A percentile compares a stretch with the other conserved stretches of the same genome.
Evolutionary conservation across 768 basidiomycete genomes (phyloP).

Genomic region (Lyophyllum decastes): DNA sequence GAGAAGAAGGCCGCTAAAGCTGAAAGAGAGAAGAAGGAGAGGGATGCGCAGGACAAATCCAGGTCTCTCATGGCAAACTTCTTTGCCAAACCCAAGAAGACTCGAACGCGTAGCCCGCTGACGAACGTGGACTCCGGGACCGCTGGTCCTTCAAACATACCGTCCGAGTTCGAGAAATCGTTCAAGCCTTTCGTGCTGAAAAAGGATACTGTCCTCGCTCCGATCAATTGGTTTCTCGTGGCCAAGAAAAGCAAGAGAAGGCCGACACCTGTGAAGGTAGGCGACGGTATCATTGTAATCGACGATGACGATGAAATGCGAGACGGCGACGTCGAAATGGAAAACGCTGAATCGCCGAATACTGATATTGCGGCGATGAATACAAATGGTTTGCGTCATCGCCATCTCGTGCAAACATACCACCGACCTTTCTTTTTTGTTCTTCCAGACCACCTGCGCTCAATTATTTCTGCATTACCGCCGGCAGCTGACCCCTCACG

Average conservation of each 20-base stretch:
- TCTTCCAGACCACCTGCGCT: constrained; percentile 38
- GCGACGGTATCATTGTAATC: constrained; percentile 58
- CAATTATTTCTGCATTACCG: constrained; percentile 37
- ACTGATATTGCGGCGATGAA: constrained; percentile 34
- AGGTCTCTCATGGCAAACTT: constrained; percentile 77
- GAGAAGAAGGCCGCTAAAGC: constrained; percentile 70
- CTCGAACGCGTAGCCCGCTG: constrained; percentile 21
- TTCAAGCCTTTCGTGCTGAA: constrained; percentile 84
- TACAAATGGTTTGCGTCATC: constrained; percentile 38
- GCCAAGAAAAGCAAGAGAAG: constrained; percentile 27
- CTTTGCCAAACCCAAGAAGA: constrained; percentile 64
- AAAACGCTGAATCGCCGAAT: constrained; percentile 17
- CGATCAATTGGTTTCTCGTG: constrained; percentile 65
- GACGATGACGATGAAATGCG: constrained; percentile 32
- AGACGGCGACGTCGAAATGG: constrained; percentile 25
- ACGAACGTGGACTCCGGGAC: constrained; percentile 27
- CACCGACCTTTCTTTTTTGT: constrained; percentile 4
- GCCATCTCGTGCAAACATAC: neutral
- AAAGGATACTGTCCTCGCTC: constrained; percentile 73
- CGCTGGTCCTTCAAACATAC: constrained; percentile 38
- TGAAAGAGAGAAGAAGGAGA: constrained; percentile 72
- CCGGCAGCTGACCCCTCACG: constrained; percentile 22
- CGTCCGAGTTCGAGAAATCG: constrained; percentile 68
- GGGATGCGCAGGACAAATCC: constrained; percentile 72
- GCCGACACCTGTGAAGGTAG: constrained; percentile 16